phyloP scores from a whole-genome alignment of 306 rosid genomes.

The Ceratonia siliqua region DNA sequence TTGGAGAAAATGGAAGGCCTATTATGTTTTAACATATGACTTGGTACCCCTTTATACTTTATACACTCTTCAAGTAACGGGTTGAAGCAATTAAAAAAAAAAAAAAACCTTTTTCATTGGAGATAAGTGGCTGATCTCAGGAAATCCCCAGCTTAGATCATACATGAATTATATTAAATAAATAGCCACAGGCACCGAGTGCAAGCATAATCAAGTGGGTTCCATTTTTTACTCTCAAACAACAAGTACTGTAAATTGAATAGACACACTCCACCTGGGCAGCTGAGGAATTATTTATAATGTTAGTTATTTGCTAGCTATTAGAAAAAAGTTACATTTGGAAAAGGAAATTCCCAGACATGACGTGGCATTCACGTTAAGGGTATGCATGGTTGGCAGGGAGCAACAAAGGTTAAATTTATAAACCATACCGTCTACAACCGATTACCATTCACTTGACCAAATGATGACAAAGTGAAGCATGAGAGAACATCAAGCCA shows the following conservation, averaged over 20 bases:
- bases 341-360: not conserved
- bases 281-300: not conserved
- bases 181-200: too few relatives aligned
- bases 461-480: not conserved
- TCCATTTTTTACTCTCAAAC: not conserved
- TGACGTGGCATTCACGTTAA: not conserved
- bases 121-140: too few relatives aligned
- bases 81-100: too few relatives aligned
- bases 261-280: not conserved
- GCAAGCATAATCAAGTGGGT: not conserved
- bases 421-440: not conserved
- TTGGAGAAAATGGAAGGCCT: too few relatives aligned
- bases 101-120: too few relatives aligned
- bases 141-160: too few relatives aligned
- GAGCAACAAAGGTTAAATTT: not conserved
- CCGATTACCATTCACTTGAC: not conserved
- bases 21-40: too few relatives aligned
- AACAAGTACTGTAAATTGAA: not conserved
- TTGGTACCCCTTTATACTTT: too few relatives aligned
- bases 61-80: too few relatives aligned
- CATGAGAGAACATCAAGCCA: conserved; percentile 7
- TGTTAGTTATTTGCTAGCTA: not conserved
- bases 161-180: too few relatives aligned
- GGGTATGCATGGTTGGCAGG: not conserved
- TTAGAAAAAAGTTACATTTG: not conserved